phyloP scores from a whole-genome alignment of 2,329 filamentous ascomycete genomes.

The Scedosporium dehoogii region DNA sequence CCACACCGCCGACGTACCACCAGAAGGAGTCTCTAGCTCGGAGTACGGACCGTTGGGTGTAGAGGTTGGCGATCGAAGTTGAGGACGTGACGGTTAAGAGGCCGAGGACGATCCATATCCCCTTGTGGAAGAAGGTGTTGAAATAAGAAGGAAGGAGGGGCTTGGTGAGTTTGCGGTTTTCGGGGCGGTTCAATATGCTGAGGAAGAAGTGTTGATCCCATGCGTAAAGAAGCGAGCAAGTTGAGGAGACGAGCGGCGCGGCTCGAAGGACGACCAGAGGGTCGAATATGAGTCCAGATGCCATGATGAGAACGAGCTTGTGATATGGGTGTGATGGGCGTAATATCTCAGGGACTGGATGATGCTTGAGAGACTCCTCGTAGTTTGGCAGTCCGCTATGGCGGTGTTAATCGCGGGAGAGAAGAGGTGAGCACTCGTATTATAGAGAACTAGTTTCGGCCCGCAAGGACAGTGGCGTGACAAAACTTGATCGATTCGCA shows the following conservation, averaged over 20 bases:
- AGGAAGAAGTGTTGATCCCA: slow-evolving; percentile 34
- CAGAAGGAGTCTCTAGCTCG: slow-evolving; percentile 14
- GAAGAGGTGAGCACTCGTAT: no score
- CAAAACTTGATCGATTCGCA: no score
- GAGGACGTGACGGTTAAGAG: slow-evolving; percentile 24
- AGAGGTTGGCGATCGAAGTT: slow-evolving; percentile 18
- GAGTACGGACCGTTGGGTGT: slow-evolving; percentile 14
- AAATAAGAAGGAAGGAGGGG: slow-evolving; percentile 33
- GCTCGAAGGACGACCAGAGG: slow-evolving; percentile 28
- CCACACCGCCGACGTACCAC: slow-evolving; percentile 23
- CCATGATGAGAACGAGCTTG: slow-evolving; percentile 18
- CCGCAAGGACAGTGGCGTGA: no score
- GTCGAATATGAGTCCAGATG: slow-evolving; percentile 26
- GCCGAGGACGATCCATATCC: slow-evolving; percentile 21
- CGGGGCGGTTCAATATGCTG: slow-evolving; percentile 21
- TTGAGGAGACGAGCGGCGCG: slow-evolving; percentile 36
- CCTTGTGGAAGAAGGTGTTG: slow-evolving; percentile 26
- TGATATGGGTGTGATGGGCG: no score
- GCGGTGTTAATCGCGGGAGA: no score
- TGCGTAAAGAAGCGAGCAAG: slow-evolving; percentile 33
- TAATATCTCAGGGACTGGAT: no score
- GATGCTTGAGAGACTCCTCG: no score
- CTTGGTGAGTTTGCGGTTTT: slow-evolving; percentile 20
- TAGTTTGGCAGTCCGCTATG: no score
- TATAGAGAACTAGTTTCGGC: no score